Evolutionary conservation across 768 basidiomycete genomes (phyloP).

Genomic region (Coprinellus aureogranulatus): DNA sequence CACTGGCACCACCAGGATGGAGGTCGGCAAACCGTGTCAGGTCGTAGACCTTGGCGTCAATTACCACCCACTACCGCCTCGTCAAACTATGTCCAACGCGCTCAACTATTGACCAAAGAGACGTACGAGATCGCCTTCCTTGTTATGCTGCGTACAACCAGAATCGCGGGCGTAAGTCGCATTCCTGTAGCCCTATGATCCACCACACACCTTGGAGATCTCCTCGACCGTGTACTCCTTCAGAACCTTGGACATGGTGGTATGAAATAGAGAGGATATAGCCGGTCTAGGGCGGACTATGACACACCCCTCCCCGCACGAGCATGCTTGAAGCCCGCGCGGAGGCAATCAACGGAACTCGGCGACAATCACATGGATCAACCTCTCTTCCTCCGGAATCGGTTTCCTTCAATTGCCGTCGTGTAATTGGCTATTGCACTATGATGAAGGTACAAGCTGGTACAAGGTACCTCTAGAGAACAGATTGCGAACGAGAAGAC

Average conservation of each 20-base stretch:
- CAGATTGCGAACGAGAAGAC: too few species aligned
- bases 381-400: too few species aligned
- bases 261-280: not conserved
- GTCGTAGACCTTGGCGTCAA: slow-evolving; percentile 81
- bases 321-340: too few species aligned
- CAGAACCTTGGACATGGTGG: slow-evolving; percentile 22
- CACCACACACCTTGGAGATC: slow-evolving; percentile 56
- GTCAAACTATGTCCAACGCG: not conserved
- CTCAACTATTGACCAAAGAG: not conserved
- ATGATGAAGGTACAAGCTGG: too few species aligned
- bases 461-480: too few species aligned
- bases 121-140: slow-evolving; percentile 74
- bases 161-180: not conserved
- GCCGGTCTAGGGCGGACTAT: too few species aligned
- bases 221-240: slow-evolving; percentile 56
- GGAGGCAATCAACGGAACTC: too few species aligned
- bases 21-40: slow-evolving; percentile 76
- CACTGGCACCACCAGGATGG: slow-evolving; percentile 82
- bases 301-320: too few species aligned
- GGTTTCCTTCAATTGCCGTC: too few species aligned
- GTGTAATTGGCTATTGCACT: too few species aligned
- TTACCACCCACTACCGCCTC: slow-evolving; percentile 65
- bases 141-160: slow-evolving; percentile 67
- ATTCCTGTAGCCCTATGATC: not conserved
- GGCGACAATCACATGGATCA: too few species aligned